Evolutionary conservation across 2,329 filamentous ascomycete genomes (phyloP).

Genomic region (Exophiala xenobiotica): DNA sequence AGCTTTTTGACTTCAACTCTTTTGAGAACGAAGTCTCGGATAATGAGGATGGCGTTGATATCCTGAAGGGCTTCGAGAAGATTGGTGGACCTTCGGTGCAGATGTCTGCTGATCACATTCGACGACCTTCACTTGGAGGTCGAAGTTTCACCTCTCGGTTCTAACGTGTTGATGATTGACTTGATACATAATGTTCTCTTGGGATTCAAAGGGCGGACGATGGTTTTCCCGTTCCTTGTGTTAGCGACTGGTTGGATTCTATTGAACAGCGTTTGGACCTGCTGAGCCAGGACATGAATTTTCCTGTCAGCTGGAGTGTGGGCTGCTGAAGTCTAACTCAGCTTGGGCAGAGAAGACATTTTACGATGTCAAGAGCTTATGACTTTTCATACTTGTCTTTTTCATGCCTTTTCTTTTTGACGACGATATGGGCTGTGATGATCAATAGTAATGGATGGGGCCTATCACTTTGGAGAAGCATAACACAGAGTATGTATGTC

Average conservation of each 20-base stretch:
- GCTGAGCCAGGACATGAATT: too few relatives aligned
- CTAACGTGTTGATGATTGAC: constrained; percentile 13
- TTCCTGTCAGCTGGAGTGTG: too few relatives aligned
- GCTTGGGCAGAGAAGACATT: not conserved
- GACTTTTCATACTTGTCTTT: constrained; percentile 14
- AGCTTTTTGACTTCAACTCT: constrained; percentile 50
- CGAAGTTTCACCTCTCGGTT: constrained; percentile 27
- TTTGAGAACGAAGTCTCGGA: constrained; percentile 44
- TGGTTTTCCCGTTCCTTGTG: constrained; percentile 4
- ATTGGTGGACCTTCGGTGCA: constrained; percentile 35
- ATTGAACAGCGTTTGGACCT: not conserved
- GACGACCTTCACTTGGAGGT: constrained; percentile 24
- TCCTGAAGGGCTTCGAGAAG: constrained; percentile 49
- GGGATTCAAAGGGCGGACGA: not conserved
- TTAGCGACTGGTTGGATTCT: constrained; percentile 4
- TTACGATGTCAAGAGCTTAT: constrained; percentile 27
- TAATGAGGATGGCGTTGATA: constrained; percentile 45
- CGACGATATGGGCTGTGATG: constrained; percentile 27
- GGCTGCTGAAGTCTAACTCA: too few relatives aligned
- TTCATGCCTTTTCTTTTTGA: constrained; percentile 14
- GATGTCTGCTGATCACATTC: constrained; percentile 10
- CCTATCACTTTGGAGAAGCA: constrained; percentile 6
- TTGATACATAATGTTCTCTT: constrained; percentile 5
- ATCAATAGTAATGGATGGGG: constrained; percentile 16
- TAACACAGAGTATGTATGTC: not conserved